A percentile compares a stretch with the other conserved stretches of the same genome.
These are phyloP conservation scores for Colletotrichum acutatum DNA, from an alignment of 2,329 filamentous ascomycete genomes.

Conservation along the genomic window DNA sequence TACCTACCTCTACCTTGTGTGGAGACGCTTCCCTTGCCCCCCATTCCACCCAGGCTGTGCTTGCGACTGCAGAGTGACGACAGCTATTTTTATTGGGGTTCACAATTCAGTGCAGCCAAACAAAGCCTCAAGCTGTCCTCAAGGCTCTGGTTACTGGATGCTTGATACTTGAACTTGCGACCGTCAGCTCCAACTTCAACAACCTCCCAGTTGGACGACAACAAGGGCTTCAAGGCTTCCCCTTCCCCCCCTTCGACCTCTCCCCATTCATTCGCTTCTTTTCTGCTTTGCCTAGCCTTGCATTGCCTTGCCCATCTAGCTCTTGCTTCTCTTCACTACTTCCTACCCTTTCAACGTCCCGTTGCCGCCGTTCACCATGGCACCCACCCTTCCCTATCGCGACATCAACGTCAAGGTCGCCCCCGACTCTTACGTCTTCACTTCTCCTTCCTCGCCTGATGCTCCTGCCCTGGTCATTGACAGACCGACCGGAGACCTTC, in stretches of 20 bases:
- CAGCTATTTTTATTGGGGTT: constrained; percentile 27
- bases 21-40: background rate
- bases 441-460: constrained; percentile 91
- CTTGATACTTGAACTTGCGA: constrained; percentile 17
- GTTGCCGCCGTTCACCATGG: constrained; percentile 44
- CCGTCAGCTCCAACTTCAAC: constrained; percentile 4
- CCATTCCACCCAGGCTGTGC: background rate
- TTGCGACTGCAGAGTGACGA: constrained; percentile 34
- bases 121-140: constrained; percentile 35
- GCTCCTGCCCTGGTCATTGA: constrained; percentile 90
- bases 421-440: constrained; percentile 93
- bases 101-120: constrained; percentile 2
- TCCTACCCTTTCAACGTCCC: constrained; percentile 1
- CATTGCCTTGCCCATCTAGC: background rate
- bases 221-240: constrained; percentile 4
- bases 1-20: background rate
- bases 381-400: constrained; percentile 76
- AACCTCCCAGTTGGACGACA: constrained; percentile 4
- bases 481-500: constrained; percentile 89
- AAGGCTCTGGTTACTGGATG: constrained; percentile 12
- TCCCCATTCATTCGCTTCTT: constrained; percentile 10
- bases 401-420: constrained; percentile 98
- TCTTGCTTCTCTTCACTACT: background rate
- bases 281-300: background rate
- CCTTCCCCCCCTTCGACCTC: background rate